These are phyloP conservation scores for Herpotrichia juniperi DNA, from an alignment of 2,329 filamentous ascomycete species.

Conservation along the genomic window DNA sequence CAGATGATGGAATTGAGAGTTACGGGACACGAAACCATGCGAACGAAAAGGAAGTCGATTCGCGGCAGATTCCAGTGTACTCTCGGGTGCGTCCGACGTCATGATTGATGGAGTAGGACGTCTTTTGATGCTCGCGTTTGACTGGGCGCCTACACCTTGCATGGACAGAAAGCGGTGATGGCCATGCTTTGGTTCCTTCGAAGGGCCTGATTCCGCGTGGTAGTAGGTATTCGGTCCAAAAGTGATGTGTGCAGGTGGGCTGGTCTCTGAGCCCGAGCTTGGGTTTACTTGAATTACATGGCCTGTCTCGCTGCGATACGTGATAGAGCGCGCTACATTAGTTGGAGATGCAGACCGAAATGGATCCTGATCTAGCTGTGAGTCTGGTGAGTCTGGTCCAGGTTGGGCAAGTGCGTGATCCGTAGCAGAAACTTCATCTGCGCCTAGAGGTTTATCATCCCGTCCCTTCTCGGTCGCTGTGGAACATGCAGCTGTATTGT, in stretches of 20 bases:
- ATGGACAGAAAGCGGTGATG: constrained; percentile 32
- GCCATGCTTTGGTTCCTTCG: constrained; percentile 8
- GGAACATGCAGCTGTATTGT: background rate
- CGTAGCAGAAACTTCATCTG: background rate
- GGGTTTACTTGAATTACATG: constrained; percentile 17
- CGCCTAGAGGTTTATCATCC: background rate
- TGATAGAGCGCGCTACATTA: constrained; percentile 8
- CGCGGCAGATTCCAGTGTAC: constrained; percentile 7
- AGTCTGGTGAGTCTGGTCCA: background rate
- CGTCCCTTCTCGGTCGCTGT: background rate
- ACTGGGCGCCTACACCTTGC: constrained; percentile 43
- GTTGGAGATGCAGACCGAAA: background rate
- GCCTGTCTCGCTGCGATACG: constrained; percentile 14
- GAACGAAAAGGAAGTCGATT: constrained; percentile 22
- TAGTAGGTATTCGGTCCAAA: constrained; percentile 34
- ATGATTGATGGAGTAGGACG: constrained; percentile 7
- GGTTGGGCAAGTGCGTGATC: background rate
- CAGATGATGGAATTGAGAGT: constrained; percentile 60
- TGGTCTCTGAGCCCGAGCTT: background rate
- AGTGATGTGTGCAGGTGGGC: constrained; percentile 29
- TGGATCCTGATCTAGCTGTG: background rate
- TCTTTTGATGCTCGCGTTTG: constrained; percentile 30
- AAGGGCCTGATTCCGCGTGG: constrained; percentile 8
- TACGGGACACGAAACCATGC: constrained; percentile 30
- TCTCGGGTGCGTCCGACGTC: constrained; percentile 16